Base-by-base conservation (phyloP, 2,329 filamentous ascomycete species). In the Hymenoscyphus fructigenus region DNA sequence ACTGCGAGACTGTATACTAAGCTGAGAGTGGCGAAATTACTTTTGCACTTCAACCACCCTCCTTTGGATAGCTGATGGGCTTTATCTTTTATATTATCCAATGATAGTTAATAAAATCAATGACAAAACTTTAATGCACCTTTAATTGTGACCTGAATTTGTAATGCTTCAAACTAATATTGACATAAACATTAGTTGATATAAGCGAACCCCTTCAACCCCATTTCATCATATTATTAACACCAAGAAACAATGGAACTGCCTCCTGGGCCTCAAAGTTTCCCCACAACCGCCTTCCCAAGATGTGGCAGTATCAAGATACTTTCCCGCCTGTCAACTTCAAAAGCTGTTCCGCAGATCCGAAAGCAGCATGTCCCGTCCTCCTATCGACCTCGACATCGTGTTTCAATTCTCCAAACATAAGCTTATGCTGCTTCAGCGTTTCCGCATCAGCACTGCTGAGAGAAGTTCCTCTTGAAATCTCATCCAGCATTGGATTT, bases 341-440 rank as follows among this genome's bases (percentile, higher is more conserved):
- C 10, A 57, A n/a, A 29, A 57, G 14, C 29, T 59, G 57, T 20
- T 36, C 57, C 15, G 20, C 32, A 41, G 57, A 10, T 38, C 57
- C 57, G 41, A 59, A 59, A 12, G 57, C 57, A 20, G 57, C 57
- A 59, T 59, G 57, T 41, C 57, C n/a, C 17, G 34, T 59, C 20
- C 29, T 59, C 17, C 5, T 23, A 59, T 36, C 57, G 34, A n/a
- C 17, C 41, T 59, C 28, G 7, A 29, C 28, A 15, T 38, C n/a
- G n/a, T 36, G 28, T 59, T 59, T 59, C n/a, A 59, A 38, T 23
- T 59, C 57, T 38, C 57, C 57, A 59, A 59, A 26, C n/a, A 59
- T 59, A 41, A 59, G 57, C 28, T 34, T 34, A 15, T 59, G 57
- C 57, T 59, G 17, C 29, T n/a, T 59, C 20, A 59, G 20, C 32